phyloP scores from a whole-genome alignment of 2,329 filamentous ascomycete genomes.

The Pezicula neosporulosa region DNA sequence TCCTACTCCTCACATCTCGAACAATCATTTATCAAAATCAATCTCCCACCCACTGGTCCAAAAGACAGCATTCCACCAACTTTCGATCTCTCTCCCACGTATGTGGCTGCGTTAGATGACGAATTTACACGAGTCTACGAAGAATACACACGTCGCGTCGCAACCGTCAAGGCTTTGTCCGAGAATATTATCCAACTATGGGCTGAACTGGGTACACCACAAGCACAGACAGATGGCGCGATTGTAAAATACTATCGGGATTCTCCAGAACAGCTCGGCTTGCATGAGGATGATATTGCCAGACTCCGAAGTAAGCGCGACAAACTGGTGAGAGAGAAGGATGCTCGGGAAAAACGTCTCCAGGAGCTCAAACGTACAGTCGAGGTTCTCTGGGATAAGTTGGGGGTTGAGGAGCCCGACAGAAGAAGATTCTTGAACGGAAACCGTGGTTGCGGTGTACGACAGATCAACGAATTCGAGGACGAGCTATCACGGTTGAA shows the following conservation, averaged over 20 bases:
- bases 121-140: slow-evolving; percentile 96
- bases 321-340: slow-evolving; percentile 85
- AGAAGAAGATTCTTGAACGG: slow-evolving; percentile 80
- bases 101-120: slow-evolving; percentile 79
- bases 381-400: slow-evolving; percentile 84
- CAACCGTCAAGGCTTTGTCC: slow-evolving; percentile 67
- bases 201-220: slow-evolving; percentile 92
- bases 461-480: slow-evolving; percentile 94
- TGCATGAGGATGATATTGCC: slow-evolving; percentile 82
- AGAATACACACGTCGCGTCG: slow-evolving; percentile 84
- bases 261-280: slow-evolving; percentile 86
- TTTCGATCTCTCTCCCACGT: slow-evolving; percentile 90
- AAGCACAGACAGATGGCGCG: slow-evolving; percentile 82
- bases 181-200: slow-evolving; percentile 92
- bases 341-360: slow-evolving; percentile 69
- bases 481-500: slow-evolving; percentile 84
- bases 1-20: slow-evolving; percentile 97
- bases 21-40: slow-evolving; percentile 78
- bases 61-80: slow-evolving; percentile 73
- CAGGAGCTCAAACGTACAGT: slow-evolving; percentile 74
- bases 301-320: slow-evolving; percentile 73
- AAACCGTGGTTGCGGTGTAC: slow-evolving; percentile 86
- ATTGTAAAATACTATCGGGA: slow-evolving; percentile 91
- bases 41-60: slow-evolving; percentile 76
- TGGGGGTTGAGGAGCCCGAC: slow-evolving; percentile 79